These are phyloP conservation scores for Paecilomyces sp. DNA, from an alignment of 2,329 filamentous ascomycete genomes.

Conservation along the genomic window DNA sequence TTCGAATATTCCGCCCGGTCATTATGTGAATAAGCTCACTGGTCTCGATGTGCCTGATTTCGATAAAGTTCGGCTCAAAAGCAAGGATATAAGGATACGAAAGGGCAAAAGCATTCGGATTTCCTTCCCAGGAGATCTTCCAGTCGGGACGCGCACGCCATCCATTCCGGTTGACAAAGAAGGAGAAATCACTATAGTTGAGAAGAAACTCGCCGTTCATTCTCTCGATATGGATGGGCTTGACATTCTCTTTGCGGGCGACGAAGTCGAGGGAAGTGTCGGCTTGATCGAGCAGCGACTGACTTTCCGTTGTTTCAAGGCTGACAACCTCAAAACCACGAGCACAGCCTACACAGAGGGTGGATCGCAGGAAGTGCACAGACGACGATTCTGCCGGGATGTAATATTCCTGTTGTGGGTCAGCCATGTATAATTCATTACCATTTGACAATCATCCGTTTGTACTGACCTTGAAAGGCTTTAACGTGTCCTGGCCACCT, in stretches of 20 bases:
- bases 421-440: background rate
- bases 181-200: slow-evolving; percentile 97
- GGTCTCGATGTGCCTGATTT: slow-evolving; percentile 91
- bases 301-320: slow-evolving; percentile 93
- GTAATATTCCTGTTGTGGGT: slow-evolving; percentile 74
- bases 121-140: slow-evolving; percentile 96
- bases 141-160: slow-evolving; percentile 95
- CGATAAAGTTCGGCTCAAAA: slow-evolving; percentile 96
- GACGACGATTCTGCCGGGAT: slow-evolving; percentile 97
- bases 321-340: slow-evolving; percentile 96
- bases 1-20: slow-evolving; percentile 91
- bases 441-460: background rate
- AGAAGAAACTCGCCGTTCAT: slow-evolving; percentile 95
- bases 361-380: slow-evolving; percentile 94
- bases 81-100: slow-evolving; percentile 96
- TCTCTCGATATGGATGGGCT: slow-evolving; percentile 93
- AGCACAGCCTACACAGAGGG: slow-evolving; percentile 91
- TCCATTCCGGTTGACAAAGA: slow-evolving; percentile 97
- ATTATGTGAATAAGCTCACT: slow-evolving; percentile 88
- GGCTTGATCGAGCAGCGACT: slow-evolving; percentile 92
- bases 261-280: slow-evolving; percentile 98
- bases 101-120: slow-evolving; percentile 82
- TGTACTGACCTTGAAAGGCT: slow-evolving; percentile 68
- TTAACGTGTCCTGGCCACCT: slow-evolving; percentile 84
- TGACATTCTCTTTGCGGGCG: slow-evolving; percentile 83